Conservation (phyloP, 129 eudicot species). For the Silybum marianum region DNA sequence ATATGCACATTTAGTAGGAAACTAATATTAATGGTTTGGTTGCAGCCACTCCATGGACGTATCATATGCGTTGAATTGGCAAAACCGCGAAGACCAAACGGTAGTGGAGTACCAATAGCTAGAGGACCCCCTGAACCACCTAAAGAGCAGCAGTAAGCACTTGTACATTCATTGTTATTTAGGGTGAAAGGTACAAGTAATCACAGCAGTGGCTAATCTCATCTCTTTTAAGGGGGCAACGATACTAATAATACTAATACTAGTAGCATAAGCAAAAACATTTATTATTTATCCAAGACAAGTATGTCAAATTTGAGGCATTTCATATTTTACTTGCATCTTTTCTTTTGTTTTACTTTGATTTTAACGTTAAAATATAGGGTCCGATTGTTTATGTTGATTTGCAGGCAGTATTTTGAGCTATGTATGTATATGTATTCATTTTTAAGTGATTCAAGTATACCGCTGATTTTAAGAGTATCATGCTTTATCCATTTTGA, state of each 20-base stretch:
- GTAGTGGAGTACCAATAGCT: slow-evolving; percentile 65
- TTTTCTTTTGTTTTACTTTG: background rate
- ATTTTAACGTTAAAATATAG: background rate
- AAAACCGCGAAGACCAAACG: slow-evolving; percentile 41
- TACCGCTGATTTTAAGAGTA: background rate
- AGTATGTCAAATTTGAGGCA: background rate
- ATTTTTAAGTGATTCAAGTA: background rate
- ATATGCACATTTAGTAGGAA: background rate
- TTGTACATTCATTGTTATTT: background rate
- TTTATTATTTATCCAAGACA: background rate
- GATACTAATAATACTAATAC: background rate
- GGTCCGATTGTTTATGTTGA: background rate
- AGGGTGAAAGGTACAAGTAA: slow-evolving; percentile 5
- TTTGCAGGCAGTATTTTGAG: slow-evolving; percentile 3
- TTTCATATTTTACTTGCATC: slow-evolving; percentile 8
- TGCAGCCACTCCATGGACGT: slow-evolving; percentile 74
- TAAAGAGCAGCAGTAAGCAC: slow-evolving; percentile 29
- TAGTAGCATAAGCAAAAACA: background rate
- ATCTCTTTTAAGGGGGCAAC: background rate
- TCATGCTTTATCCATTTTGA: background rate
- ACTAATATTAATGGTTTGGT: slow-evolving; percentile 16
- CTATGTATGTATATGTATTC: slow-evolving; percentile 4
- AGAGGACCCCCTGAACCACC: slow-evolving; percentile 84
- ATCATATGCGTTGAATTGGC: slow-evolving; percentile 70
- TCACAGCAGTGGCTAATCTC: slow-evolving; percentile 17